phyloP scores from a whole-genome alignment of 2,329 filamentous ascomycete species.

The Macrophomina tecta region DNA sequence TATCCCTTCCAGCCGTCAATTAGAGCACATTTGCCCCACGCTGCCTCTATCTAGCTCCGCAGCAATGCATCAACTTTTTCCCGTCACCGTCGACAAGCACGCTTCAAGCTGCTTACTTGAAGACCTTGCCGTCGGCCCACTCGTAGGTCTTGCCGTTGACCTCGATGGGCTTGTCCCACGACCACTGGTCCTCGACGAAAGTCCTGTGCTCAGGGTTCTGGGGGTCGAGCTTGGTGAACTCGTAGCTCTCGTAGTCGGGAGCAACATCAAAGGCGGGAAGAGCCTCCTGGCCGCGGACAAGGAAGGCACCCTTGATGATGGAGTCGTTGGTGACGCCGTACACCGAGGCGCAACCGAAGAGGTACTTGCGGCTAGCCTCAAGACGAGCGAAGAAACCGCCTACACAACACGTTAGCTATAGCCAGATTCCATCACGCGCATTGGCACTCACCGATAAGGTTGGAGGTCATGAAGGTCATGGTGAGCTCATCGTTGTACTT shows the following conservation, averaged over 20 bases:
- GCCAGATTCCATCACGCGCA: too few relatives aligned
- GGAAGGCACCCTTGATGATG: slow-evolving; percentile 89
- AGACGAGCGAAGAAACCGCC: slow-evolving; percentile 96
- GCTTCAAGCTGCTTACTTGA: slow-evolving; percentile 75
- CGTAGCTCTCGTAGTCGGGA: slow-evolving; percentile 96
- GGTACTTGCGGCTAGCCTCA: slow-evolving; percentile 95
- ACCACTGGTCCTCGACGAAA: slow-evolving; percentile 87
- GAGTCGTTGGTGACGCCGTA: slow-evolving; percentile 90
- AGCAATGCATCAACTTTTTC: slow-evolving; percentile 23
- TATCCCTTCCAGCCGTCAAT: slow-evolving; percentile 27
- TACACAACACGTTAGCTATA: slow-evolving; percentile 36
- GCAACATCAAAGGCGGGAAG: slow-evolving; percentile 92
- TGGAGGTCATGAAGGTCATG: slow-evolving; percentile 97
- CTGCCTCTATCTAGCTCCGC: slow-evolving; percentile 22
- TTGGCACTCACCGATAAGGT: slow-evolving; percentile 76
- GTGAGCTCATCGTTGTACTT: slow-evolving; percentile 99
- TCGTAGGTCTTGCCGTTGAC: slow-evolving; percentile 87
- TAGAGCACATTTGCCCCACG: slow-evolving; percentile 12
- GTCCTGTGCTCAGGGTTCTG: slow-evolving; percentile 82
- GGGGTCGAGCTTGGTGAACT: slow-evolving; percentile 95
- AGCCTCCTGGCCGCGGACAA: slow-evolving; percentile 90
- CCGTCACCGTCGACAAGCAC: not conserved
- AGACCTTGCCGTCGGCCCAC: slow-evolving; percentile 94
- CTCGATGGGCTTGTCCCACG: slow-evolving; percentile 83
- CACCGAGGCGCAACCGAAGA: slow-evolving; percentile 90